Percentiles rank a stretch among this genome's conserved stretches.
phyloP scores from a whole-genome alignment of 2,329 filamentous ascomycete genomes.

The Graphium sp. region DNA sequence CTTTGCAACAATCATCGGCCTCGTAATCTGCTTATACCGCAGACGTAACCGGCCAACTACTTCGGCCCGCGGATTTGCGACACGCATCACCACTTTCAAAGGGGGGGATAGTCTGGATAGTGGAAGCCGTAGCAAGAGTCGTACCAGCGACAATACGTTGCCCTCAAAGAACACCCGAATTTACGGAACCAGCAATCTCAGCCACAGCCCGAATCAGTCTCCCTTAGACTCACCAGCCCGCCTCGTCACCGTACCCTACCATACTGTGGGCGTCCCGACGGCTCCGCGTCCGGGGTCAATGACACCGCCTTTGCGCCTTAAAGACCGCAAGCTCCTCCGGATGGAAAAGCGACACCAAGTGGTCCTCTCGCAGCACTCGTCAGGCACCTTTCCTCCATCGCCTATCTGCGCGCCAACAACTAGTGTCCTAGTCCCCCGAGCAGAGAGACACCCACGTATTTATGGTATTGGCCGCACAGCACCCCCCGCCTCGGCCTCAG shows the following conservation, averaged over 20 bases:
- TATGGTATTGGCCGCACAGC: slow-evolving; percentile 1
- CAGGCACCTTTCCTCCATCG: slow-evolving; percentile 17
- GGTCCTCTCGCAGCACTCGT: too few species aligned
- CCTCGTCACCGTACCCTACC: slow-evolving; percentile 18
- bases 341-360: too few species aligned
- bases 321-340: slow-evolving; percentile 24
- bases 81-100: too few species aligned
- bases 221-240: slow-evolving; percentile 17
- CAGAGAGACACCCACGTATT: slow-evolving; percentile 9
- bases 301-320: slow-evolving; percentile 28
- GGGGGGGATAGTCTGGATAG: slow-evolving; percentile 2
- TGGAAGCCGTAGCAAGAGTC: slow-evolving; percentile 8
- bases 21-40: slow-evolving; percentile 19
- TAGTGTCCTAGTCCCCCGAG: slow-evolving; percentile 17
- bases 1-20: slow-evolving; percentile 16
- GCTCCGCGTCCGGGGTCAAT: slow-evolving; percentile 7
- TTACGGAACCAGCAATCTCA: not conserved
- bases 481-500: slow-evolving; percentile 7
- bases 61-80: not conserved
- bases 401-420: slow-evolving; percentile 19
- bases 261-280: slow-evolving; percentile 7
- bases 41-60: slow-evolving; percentile 10
- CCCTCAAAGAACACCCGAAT: slow-evolving; percentile 7
- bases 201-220: slow-evolving; percentile 9
- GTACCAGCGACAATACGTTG: slow-evolving; percentile 4